Evolutionary conservation across 2,329 filamentous ascomycete genomes (phyloP).

Genomic region (Fusarium sp.): DNA sequence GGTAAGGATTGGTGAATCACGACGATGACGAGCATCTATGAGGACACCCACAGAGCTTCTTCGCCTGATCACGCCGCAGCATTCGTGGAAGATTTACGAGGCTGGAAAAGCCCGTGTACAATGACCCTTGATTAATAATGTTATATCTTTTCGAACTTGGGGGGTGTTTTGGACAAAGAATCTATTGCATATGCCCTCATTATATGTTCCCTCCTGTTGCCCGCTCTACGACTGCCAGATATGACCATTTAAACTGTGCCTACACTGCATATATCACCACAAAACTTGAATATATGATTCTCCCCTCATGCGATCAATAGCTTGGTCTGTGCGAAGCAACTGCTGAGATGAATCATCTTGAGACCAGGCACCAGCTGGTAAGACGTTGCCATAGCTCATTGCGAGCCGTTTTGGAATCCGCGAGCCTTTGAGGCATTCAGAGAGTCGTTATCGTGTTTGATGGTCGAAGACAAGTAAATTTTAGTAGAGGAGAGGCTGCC

Average conservation of each 20-base stretch:
- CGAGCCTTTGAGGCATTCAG: neutral
- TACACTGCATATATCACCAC: neutral
- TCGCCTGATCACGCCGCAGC: conserved; percentile 21
- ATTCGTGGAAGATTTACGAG: conserved; percentile 43
- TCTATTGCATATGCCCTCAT: conserved; percentile 41
- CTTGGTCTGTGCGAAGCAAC: neutral
- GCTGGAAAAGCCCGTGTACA: conserved; percentile 55
- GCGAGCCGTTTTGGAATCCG: neutral
- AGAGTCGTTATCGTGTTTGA: neutral
- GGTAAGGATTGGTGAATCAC: conserved; percentile 15
- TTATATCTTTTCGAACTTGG: conserved; percentile 49
- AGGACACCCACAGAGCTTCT: conserved; percentile 24
- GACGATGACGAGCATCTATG: conserved; percentile 22
- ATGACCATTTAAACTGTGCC: neutral
- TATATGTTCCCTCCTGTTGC: conserved; percentile 5
- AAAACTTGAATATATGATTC: neutral
- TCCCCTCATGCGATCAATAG: neutral
- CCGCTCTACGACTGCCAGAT: neutral
- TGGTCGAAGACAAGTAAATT: neutral
- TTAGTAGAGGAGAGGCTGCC: neutral
- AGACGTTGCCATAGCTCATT: neutral
- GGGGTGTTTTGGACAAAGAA: conserved; percentile 44
- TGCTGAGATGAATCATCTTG: neutral
- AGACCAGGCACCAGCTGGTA: neutral
- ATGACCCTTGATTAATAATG: conserved; percentile 58